These are phyloP conservation scores for Phytomonas francai DNA, from an alignment of 208 protist species.

Conservation along the genomic window DNA sequence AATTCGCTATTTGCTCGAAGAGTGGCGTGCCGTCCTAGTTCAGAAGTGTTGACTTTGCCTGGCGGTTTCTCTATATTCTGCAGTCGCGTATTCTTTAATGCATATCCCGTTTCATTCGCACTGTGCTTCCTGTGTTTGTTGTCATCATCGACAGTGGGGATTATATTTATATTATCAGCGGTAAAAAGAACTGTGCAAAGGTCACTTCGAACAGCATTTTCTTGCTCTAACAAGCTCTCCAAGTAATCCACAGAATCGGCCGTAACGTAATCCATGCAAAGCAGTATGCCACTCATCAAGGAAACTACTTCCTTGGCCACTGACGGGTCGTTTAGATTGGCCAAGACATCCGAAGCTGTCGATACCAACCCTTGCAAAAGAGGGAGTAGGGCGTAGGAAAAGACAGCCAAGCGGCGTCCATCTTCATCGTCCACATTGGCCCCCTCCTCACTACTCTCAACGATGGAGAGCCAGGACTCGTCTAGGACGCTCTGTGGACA, in stretches of 20 bases:
- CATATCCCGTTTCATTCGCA: not conserved
- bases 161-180: not conserved
- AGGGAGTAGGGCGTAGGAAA: slow-evolving; percentile 63
- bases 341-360: slow-evolving; percentile 63
- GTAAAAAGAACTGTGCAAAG: not conserved
- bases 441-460: slow-evolving; percentile 51
- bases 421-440: slow-evolving; percentile 30
- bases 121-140: not conserved
- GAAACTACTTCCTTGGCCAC: slow-evolving; percentile 59
- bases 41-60: not conserved
- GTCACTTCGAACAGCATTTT: not conserved
- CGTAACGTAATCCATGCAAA: slow-evolving; percentile 73
- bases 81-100: not conserved
- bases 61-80: not conserved
- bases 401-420: slow-evolving; percentile 37
- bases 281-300: slow-evolving; percentile 54
- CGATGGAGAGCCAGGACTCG: slow-evolving; percentile 64
- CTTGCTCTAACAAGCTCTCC: not conserved
- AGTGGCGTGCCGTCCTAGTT: not conserved
- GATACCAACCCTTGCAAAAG: slow-evolving; percentile 72
- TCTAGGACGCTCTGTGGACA: slow-evolving; percentile 57
- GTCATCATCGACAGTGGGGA: not conserved
- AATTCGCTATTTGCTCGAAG: not conserved
- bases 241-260: slow-evolving; percentile 25
- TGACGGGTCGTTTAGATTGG: slow-evolving; percentile 35